phyloP scores from a whole-genome alignment of 371 early-diverging fungal species.

The Sporodiniella umbellata region DNA sequence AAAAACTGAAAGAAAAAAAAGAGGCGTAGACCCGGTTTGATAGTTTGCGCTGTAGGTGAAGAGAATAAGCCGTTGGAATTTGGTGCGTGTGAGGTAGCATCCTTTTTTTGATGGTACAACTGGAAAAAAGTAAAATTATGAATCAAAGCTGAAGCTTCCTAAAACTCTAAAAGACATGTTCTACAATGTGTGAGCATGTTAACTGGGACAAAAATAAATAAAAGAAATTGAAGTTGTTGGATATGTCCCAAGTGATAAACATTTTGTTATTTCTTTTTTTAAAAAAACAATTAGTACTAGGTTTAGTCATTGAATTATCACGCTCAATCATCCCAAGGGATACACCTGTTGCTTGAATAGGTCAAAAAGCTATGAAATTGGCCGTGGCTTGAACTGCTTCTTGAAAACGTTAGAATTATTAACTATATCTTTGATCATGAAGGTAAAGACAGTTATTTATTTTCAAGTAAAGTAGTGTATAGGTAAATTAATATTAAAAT shows the following conservation, averaged over 20 bases:
- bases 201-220: conserved; percentile 6
- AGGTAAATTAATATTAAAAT: neutral
- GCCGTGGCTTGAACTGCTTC: conserved; percentile 1
- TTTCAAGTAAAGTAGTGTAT: neutral
- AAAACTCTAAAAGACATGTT: no score
- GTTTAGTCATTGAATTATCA: conserved; percentile 5
- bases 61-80: no score
- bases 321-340: conserved; percentile 1
- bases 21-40: no score
- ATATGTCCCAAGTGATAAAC: conserved; percentile 4
- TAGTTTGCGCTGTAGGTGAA: no score
- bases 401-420: conserved; percentile 3
- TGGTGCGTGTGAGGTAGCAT: no score
- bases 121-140: neutral
- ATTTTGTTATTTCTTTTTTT: neutral
- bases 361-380: conserved; percentile 2
- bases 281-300: neutral
- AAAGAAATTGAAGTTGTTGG: conserved; percentile 3
- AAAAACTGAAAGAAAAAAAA: neutral
- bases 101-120: no score
- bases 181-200: conserved; percentile 5
- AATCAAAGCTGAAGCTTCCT: neutral
- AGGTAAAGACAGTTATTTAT: neutral
- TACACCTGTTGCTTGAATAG: conserved; percentile 4
- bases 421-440: conserved; percentile 1